Percentiles rank a stretch among this genome's conserved stretches.
These are phyloP conservation scores for Fraxinus americana DNA, from an alignment of 257 asterid genomes.

Conservation along the genomic window DNA sequence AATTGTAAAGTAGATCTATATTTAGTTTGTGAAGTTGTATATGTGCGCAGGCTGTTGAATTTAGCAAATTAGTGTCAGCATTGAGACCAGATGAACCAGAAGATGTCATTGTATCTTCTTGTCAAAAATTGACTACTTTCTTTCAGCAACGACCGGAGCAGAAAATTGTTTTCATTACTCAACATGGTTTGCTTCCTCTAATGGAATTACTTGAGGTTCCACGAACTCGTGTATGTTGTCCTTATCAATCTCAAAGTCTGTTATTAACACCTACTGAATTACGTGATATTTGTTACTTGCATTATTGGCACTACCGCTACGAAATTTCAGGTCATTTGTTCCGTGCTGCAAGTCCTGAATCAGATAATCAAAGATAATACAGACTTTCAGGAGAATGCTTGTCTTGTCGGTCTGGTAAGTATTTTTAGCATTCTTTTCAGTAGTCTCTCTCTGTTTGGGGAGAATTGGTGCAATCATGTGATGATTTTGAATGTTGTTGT, in stretches of 20 bases:
- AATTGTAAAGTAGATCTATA: conserved; percentile 2
- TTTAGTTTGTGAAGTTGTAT: not conserved
- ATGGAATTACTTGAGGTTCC: conserved; percentile 97
- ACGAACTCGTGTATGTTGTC: conserved; percentile 68
- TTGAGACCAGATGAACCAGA: conserved; percentile 96
- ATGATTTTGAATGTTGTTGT: conserved; percentile 3
- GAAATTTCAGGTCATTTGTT: conserved; percentile 71
- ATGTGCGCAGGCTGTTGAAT: conserved; percentile 79
- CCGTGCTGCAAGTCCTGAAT: conserved; percentile 90
- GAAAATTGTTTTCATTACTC: conserved; percentile 85
- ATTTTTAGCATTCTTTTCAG: conserved; percentile 22
- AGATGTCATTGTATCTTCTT: conserved; percentile 80
- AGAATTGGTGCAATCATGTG: conserved; percentile 13
- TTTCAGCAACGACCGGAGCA: conserved; percentile 90
- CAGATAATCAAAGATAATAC: conserved; percentile 87
- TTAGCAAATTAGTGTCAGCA: conserved; percentile 80
- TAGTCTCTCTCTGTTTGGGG: conserved; percentile 15
- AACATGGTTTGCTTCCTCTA: conserved; percentile 93
- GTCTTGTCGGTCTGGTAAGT: conserved; percentile 97
- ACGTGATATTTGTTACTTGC: conserved; percentile 11
- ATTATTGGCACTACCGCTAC: conserved; percentile 3
- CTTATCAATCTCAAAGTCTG: conserved; percentile 26
- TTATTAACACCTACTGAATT: conserved; percentile 22
- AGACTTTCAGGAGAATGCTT: conserved; percentile 95
- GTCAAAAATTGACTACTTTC: conserved; percentile 86